Base-by-base conservation (phyloP, 2,329 filamentous ascomycete species). In the Claviceps spartinae region DNA sequence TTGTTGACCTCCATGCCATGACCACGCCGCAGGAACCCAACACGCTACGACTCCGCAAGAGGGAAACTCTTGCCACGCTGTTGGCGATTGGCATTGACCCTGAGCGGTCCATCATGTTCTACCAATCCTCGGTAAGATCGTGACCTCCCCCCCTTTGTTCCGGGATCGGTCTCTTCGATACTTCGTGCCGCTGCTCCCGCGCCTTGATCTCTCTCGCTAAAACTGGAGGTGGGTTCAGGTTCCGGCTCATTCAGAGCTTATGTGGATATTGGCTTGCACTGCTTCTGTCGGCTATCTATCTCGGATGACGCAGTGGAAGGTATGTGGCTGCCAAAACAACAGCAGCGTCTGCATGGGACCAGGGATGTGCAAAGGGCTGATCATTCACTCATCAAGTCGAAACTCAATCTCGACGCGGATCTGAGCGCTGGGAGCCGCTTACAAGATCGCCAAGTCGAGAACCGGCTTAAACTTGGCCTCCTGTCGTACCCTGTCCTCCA, bases 301-400 rank as follows among this genome's bases (percentile, higher is more conserved):
- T 9, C 78, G 93, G n/a, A 98, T 98, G 93, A 97, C 93, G 30
- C 93, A 97, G 68, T 98, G 93, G 90, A 98, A 98, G 82, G 88
- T 88, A 54, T 48, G 20, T 13, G 22, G 24, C 13, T 18, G 26
- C 13, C 6, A 41, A 1, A 37, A 50, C 26, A 52, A 18, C 26
- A n/a, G 14, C 36, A 24, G 2, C 14, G 30, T 34, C 30, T 34
- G 30, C 30, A 34, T 34, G 30, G 30, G 30, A 34, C 30, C 9
- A 34, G 30, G 9, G 30, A 34, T 34, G 3, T 34, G 30, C 11
- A n/a, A 22, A 11, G 3, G n/a, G 44, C 50, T 50, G 49, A 49
- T 34, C 11, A 20, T 2, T n/a, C 2, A 11, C 18, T 24, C 3
- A 48, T 43, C 56, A 44, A 88, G 85, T 87, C 80, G 66, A 95